These are phyloP conservation scores for Hortiboletus flavorubellus DNA, from an alignment of 768 basidiomycete species.

Conservation along the genomic window DNA sequence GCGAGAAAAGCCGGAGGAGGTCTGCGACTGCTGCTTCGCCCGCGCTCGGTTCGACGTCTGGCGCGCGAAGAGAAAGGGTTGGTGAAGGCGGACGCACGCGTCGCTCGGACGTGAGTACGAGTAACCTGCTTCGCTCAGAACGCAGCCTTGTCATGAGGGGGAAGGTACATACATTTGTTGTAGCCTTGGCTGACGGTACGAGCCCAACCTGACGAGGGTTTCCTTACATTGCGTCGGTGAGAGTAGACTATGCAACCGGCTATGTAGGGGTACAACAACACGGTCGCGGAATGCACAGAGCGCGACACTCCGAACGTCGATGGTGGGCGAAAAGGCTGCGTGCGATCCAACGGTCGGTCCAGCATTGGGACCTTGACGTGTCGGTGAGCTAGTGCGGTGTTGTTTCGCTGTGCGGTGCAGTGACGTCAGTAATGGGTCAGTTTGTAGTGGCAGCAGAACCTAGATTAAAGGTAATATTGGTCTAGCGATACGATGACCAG, in stretches of 20 bases:
- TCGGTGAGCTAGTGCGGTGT: slow-evolving; percentile 51
- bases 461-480: slow-evolving; percentile 30
- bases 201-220: slow-evolving; percentile 48
- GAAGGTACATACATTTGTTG: slow-evolving; percentile 67
- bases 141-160: not conserved
- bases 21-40: slow-evolving; percentile 68
- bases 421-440: slow-evolving; percentile 60
- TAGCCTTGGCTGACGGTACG: slow-evolving; percentile 63
- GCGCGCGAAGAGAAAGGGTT: slow-evolving; percentile 52
- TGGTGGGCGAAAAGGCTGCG: slow-evolving; percentile 44
- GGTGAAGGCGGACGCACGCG: slow-evolving; percentile 52
- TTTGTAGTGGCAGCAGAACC: slow-evolving; percentile 61
- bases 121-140: slow-evolving; percentile 46
- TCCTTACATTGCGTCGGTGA: slow-evolving; percentile 54
- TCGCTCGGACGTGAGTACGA: slow-evolving; percentile 73
- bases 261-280: slow-evolving; percentile 64
- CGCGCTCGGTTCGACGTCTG: slow-evolving; percentile 52
- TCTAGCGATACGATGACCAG: not conserved
- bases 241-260: slow-evolving; percentile 54
- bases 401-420: slow-evolving; percentile 61
- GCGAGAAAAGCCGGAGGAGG: slow-evolving; percentile 61
- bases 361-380: slow-evolving; percentile 48
- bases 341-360: slow-evolving; percentile 24
- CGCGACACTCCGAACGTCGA: slow-evolving; percentile 81
- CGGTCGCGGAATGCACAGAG: slow-evolving; percentile 77